Evolutionary conservation across 441 rosid species (phyloP).

Genomic region (Daphne laureola): DNA sequence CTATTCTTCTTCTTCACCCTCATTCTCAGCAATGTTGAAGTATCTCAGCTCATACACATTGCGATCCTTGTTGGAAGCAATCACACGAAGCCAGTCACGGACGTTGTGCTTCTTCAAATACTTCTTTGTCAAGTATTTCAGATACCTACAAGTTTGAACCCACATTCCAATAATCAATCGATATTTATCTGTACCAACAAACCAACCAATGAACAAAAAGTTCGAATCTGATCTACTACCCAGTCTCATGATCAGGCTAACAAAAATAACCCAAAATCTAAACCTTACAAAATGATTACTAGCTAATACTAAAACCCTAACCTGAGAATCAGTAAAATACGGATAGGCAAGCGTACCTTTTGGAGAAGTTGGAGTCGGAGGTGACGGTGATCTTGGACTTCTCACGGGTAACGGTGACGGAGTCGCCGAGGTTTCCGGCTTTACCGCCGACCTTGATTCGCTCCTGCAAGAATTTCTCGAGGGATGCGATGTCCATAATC

Average conservation of each 20-base stretch:
- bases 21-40: conserved; percentile 86
- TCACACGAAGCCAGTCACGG: conserved; percentile 69
- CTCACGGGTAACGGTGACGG: conserved; percentile 39
- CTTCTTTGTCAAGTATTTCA: conserved; percentile 67
- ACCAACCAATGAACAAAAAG: too few relatives aligned
- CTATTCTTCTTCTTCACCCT: conserved; percentile 61
- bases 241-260: too few relatives aligned
- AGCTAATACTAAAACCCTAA: too few relatives aligned
- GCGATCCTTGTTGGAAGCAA: conserved; percentile 62
- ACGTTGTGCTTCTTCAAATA: conserved; percentile 68
- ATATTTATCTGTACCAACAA: too few relatives aligned
- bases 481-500: conserved; percentile 78
- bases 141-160: conserved; percentile 24
- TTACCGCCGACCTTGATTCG: conserved; percentile 72
- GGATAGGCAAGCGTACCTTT: conserved; percentile 27
- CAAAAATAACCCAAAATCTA: too few relatives aligned
- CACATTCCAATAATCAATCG: too few relatives aligned
- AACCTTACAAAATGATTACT: too few relatives aligned
- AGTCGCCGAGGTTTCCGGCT: conserved; percentile 66
- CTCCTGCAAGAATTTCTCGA: conserved; percentile 79
- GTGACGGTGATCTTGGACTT: conserved; percentile 50
- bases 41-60: conserved; percentile 58
- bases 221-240: too few relatives aligned
- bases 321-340: neutral
- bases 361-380: conserved; percentile 52